Base-by-base conservation (phyloP, 2,329 filamentous ascomycete genomes). In the Penicillium occitanis region DNA sequence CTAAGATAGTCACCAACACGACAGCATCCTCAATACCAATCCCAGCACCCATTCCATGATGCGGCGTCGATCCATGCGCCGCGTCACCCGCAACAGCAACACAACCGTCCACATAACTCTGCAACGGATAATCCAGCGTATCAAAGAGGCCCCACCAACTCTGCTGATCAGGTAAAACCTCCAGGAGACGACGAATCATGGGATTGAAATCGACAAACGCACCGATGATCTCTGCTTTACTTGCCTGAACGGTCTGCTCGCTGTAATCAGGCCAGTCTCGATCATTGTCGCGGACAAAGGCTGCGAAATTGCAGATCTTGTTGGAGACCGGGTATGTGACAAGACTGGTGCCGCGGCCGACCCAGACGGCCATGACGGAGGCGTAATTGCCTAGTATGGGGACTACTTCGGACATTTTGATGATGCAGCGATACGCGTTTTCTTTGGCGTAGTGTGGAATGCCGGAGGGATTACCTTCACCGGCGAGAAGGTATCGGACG, bases 1-100 rank as follows among this genome's bases (percentile, higher is more conserved):
- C 73, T 8, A 72, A 25, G 7, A 72, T 13, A 2, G 42, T 59
- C 2, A 64, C 58, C 22, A 75, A 40, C 13, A 66, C 68, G 17
- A 73, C 50, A 0, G 69, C 73, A 68, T 75, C 73, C 40, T 75
- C 73, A 14, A 75, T 67, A 0, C 71, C 72, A 11, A 72, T 68
- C 0, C 72, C 71, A 0, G 73, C 73, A 0, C 73, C 73, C 7
- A 71, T 71, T 0, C 72, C 73, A 63, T 73, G 72, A 62, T 74
- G 69, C 4, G 73, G 73, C 11, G 71, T 61, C 0, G 71, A 61
- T 37, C 71, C 73, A 68, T 75, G 73, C 3, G 73, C 73, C 2
- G 73, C 72, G 61, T 75, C 73, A 0, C 73, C 73, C 0, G 69
- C 70, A 14, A 75, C 22, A 5, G 59, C 59, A 11, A 61, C 44